Conservation (phyloP, 108 stramenopile species). For the Discostella pseudostelligera region DNA sequence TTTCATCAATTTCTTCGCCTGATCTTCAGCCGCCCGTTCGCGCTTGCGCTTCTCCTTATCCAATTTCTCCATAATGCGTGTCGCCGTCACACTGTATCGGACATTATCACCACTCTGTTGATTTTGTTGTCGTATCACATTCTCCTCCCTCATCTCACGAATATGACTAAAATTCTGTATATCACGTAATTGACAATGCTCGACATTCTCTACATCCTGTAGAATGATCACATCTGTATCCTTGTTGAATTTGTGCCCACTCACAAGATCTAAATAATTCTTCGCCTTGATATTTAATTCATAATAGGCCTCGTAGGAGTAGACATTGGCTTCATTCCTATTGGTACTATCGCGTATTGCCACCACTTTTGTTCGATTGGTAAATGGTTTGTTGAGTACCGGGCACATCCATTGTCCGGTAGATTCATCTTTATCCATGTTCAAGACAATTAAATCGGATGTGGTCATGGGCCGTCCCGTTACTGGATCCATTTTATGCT, state of each 20-base stretch:
- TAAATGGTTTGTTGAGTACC: conserved; percentile 92
- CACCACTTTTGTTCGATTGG: conserved; percentile 86
- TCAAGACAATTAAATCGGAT: conserved; percentile 75
- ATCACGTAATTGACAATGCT: conserved; percentile 54
- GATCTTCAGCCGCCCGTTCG: conserved; percentile 37
- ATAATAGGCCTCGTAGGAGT: conserved; percentile 78
- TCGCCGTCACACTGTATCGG: conserved; percentile 68
- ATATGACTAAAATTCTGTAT: conserved; percentile 79
- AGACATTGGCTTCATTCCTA: conserved; percentile 75
- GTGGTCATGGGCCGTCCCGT: conserved; percentile 62
- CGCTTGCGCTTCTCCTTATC: conserved; percentile 50
- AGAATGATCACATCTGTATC: conserved; percentile 72
- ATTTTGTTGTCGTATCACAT: neutral
- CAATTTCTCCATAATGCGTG: conserved; percentile 81
- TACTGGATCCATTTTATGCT: conserved; percentile 86
- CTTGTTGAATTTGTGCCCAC: conserved; percentile 69
- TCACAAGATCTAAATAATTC: conserved; percentile 68
- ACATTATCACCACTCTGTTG: conserved; percentile 39
- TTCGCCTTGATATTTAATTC: conserved; percentile 85
- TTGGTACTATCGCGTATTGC: conserved; percentile 67
- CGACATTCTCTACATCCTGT: conserved; percentile 73
- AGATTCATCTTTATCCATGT: conserved; percentile 85
- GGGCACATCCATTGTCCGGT: conserved; percentile 95
- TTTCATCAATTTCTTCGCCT: conserved; percentile 31
- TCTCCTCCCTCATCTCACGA: conserved; percentile 40